These are phyloP conservation scores for Boletus huronensis DNA, from an alignment of 768 basidiomycete species.

Conservation along the genomic window DNA sequence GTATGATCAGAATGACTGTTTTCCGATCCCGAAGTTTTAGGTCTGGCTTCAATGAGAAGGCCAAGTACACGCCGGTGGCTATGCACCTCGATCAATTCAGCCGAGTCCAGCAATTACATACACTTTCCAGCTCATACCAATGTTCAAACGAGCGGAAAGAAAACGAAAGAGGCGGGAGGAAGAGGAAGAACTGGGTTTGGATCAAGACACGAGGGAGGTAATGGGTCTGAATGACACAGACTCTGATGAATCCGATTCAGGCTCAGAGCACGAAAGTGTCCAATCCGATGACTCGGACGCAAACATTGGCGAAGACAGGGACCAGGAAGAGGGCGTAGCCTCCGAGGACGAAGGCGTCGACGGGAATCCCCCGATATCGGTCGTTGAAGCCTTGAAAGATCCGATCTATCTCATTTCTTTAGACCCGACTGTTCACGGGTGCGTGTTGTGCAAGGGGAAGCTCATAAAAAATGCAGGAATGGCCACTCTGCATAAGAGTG, in stretches of 20 bases:
- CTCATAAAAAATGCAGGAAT: constrained; percentile 57
- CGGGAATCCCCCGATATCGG: constrained; percentile 46
- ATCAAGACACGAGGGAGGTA: constrained; percentile 59
- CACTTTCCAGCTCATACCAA: constrained; percentile 22
- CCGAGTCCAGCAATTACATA: too few relatives aligned
- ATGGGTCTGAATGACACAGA: constrained; percentile 73
- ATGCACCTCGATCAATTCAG: constrained; percentile 5
- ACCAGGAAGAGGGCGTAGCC: constrained; percentile 27
- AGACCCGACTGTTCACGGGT: constrained; percentile 53
- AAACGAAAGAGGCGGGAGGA: constrained; percentile 55
- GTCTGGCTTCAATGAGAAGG: too few relatives aligned
- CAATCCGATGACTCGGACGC: constrained; percentile 29
- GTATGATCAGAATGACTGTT: too few relatives aligned
- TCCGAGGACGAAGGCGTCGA: constrained; percentile 22
- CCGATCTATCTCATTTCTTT: constrained; percentile 60
- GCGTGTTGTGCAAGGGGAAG: constrained; percentile 71
- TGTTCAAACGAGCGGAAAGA: constrained; percentile 82
- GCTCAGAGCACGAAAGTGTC: constrained; percentile 35
- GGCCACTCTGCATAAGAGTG: constrained; percentile 54
- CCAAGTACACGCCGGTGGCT: constrained; percentile 20
- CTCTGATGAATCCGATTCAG: constrained; percentile 62
- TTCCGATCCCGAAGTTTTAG: too few relatives aligned
- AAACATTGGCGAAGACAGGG: constrained; percentile 18
- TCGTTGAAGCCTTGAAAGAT: constrained; percentile 57
- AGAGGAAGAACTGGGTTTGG: constrained; percentile 62